These are phyloP conservation scores for Tolypocladium cylindrosporum DNA, from an alignment of 2,329 filamentous ascomycete genomes.

Conservation along the genomic window DNA sequence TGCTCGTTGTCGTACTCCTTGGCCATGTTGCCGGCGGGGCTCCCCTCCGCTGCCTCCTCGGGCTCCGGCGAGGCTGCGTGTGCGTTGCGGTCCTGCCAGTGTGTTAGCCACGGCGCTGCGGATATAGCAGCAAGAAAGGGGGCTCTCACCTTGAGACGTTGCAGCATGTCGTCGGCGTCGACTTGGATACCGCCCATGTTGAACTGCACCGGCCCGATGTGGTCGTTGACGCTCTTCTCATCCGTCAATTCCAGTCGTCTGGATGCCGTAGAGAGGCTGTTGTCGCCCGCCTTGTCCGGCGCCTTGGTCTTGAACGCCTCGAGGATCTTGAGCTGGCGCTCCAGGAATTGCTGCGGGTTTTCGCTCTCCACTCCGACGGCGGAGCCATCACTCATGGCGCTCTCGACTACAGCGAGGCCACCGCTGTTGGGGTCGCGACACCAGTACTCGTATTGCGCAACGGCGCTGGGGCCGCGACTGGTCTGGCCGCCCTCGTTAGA, in stretches of 20 bases:
- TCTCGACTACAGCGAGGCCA: conserved; percentile 32
- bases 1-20: conserved; percentile 42
- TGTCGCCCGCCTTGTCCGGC: conserved; percentile 31
- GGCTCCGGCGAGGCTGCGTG: conserved; percentile 37
- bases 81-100: conserved; percentile 43
- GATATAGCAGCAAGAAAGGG: too few species aligned
- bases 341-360: conserved; percentile 69
- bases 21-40: conserved; percentile 29
- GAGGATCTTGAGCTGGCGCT: conserved; percentile 63
- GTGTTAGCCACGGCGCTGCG: conserved; percentile 9
- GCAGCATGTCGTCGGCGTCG: conserved; percentile 87
- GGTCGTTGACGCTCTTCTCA: conserved; percentile 53
- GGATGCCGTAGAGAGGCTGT: conserved; percentile 10
- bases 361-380: conserved; percentile 28
- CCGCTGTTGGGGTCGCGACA: conserved; percentile 66
- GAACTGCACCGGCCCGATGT: conserved; percentile 91
- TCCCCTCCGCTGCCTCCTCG: conserved; percentile 25
- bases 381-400: conserved; percentile 24
- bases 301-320: conserved; percentile 52
- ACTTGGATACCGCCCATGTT: conserved; percentile 98
- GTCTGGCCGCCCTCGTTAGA: not conserved
- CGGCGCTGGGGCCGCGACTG: conserved; percentile 35
- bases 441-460: conserved; percentile 67
- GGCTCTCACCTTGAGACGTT: conserved; percentile 64
- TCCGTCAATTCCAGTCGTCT: conserved; percentile 23